Conservation (phyloP, 2,329 filamentous ascomycete species). For the Diaporthe citri region DNA sequence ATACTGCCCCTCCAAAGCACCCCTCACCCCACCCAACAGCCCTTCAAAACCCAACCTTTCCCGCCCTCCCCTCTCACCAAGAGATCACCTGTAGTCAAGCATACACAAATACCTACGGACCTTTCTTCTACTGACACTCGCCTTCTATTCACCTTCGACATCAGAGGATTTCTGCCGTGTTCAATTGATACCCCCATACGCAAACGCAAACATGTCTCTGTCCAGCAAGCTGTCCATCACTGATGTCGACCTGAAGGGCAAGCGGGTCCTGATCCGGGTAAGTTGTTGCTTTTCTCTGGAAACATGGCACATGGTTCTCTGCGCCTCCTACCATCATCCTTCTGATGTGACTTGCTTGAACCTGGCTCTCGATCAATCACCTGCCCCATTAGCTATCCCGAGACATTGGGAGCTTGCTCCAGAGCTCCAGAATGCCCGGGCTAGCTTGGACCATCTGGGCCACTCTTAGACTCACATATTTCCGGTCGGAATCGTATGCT, state of each 20-base stretch:
- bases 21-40: slow-evolving; percentile 36
- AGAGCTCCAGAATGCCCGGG: not conserved
- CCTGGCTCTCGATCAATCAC: not conserved
- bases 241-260: slow-evolving; percentile 97
- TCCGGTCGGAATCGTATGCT: slow-evolving; percentile 38
- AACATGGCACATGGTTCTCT: not conserved
- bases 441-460: not conserved
- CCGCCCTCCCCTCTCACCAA: slow-evolving; percentile 42
- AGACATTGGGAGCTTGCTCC: not conserved
- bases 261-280: slow-evolving; percentile 97
- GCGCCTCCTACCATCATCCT: not conserved
- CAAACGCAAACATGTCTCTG: slow-evolving; percentile 83
- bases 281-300: slow-evolving; percentile 52
- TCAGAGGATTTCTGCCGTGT: slow-evolving; percentile 25
- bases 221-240: slow-evolving; percentile 98
- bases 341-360: not conserved
- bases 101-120: slow-evolving; percentile 19
- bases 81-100: slow-evolving; percentile 18
- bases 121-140: slow-evolving; percentile 23
- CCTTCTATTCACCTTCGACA: slow-evolving; percentile 40
- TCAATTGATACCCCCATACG: slow-evolving; percentile 41
- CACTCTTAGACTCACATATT: not conserved
- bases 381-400: not conserved
- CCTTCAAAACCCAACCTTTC: slow-evolving; percentile 25
- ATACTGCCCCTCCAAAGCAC: slow-evolving; percentile 33